A percentile compares a stretch with the other conserved stretches of the same genome.
Conservation (phyloP, 345 rosid species). For the Syzygium oleosum region DNA sequence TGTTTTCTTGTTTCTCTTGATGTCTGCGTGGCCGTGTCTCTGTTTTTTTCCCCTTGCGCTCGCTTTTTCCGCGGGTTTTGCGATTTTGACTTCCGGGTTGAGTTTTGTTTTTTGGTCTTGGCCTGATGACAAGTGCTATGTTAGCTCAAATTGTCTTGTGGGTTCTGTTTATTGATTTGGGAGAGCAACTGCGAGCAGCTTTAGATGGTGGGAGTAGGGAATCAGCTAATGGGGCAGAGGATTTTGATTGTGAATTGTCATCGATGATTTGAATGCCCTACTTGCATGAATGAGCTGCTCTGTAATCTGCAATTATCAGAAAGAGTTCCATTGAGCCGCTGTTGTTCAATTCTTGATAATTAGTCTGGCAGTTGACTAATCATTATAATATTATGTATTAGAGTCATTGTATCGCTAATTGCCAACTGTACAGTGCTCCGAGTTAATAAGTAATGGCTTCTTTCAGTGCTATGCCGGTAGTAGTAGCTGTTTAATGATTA, state of each 20-base stretch:
- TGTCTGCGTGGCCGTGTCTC: not conserved
- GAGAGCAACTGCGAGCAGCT: not conserved
- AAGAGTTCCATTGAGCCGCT: not conserved
- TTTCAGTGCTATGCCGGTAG: not conserved
- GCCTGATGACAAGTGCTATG: not conserved
- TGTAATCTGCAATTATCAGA: not conserved
- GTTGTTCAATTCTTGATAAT: not conserved
- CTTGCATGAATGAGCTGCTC: not conserved
- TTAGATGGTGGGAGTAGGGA: not conserved
- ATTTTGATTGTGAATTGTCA: not conserved
- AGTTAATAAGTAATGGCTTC: not conserved
- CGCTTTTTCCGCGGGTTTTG: not conserved
- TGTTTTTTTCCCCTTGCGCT: not conserved
- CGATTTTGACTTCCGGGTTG: not conserved
- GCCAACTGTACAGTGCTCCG: not conserved
- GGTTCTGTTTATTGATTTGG: not conserved
- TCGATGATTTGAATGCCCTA: not conserved
- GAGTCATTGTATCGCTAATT: not conserved
- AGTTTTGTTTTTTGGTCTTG: not conserved
- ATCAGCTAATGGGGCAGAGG: not conserved
- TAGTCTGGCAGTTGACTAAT: not conserved
- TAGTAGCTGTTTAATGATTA: not conserved
- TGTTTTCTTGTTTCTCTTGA: not conserved
- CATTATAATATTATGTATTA: not conserved
- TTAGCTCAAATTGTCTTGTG: not conserved